Conservation (phyloP, 2,329 filamentous ascomycete genomes). For the Aspergillus uvarum region DNA sequence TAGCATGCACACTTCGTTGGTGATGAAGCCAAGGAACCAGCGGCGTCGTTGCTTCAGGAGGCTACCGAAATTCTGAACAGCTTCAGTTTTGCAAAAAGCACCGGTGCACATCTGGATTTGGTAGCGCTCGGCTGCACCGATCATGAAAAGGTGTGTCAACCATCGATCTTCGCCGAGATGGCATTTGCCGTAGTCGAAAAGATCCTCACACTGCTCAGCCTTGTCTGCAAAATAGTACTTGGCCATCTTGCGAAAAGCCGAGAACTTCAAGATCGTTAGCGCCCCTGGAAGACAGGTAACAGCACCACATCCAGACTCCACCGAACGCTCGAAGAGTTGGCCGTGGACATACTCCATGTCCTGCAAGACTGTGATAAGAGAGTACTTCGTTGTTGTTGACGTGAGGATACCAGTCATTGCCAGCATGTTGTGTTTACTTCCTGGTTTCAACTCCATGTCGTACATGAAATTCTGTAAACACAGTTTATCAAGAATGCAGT, state of each 20-base stretch:
- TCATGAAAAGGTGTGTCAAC: slow-evolving; percentile 99
- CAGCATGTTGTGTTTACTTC: slow-evolving; percentile 87
- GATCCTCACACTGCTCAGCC: slow-evolving; percentile 88
- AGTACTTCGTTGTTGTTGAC: slow-evolving; percentile 84
- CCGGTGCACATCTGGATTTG: slow-evolving; percentile 98
- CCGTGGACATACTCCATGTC: slow-evolving; percentile 99
- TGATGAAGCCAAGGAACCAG: slow-evolving; percentile 97
- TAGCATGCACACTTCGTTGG: slow-evolving; percentile 97
- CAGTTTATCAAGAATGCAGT: slow-evolving; percentile 87
- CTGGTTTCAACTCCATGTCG: slow-evolving; percentile 96
- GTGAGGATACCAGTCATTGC: slow-evolving; percentile 98
- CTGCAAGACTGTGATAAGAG: slow-evolving; percentile 85
- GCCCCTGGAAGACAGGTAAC: slow-evolving; percentile 94
- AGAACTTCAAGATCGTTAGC: slow-evolving; percentile 93
- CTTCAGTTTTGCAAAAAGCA: slow-evolving; percentile 97
- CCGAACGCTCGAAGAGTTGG: slow-evolving; percentile 91
- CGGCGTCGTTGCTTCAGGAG: slow-evolving; percentile 90
- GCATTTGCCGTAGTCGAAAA: slow-evolving; percentile 95
- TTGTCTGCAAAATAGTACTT: slow-evolving; percentile 99
- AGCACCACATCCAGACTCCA: slow-evolving; percentile 89
- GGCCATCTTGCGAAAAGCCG: slow-evolving; percentile 92
- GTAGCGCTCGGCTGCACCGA: slow-evolving; percentile 85
- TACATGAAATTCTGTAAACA: slow-evolving; percentile 98
- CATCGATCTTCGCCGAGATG: slow-evolving; percentile 94
- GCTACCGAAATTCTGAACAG: slow-evolving; percentile 81